A percentile compares a stretch with the other conserved stretches of the same genome.
These are phyloP conservation scores for Debaryomycetaceae sp. DNA, from an alignment of 1,139 yeast genomes.

Conservation along the genomic window DNA sequence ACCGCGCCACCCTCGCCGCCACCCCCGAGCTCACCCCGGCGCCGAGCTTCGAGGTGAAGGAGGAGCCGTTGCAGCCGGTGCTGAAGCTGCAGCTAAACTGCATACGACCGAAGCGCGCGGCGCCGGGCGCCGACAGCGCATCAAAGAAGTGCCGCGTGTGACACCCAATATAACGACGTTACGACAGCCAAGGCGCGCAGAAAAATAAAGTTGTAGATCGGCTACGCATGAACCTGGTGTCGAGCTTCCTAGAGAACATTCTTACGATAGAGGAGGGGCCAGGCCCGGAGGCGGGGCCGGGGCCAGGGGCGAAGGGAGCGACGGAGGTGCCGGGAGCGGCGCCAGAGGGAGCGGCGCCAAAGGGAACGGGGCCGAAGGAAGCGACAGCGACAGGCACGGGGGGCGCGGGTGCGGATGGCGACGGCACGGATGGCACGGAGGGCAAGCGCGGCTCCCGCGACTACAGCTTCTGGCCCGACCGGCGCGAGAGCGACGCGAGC, in stretches of 20 bases:
- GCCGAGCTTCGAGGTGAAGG: slow-evolving; percentile 8
- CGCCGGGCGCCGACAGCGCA: too few species aligned
- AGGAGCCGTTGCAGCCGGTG: slow-evolving; percentile 3
- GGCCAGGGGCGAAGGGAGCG: slow-evolving; percentile 1
- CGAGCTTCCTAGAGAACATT: slow-evolving; percentile 25
- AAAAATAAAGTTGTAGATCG: slow-evolving; percentile 1
- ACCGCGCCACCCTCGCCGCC: slow-evolving; percentile 5
- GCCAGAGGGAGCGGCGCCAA: background rate
- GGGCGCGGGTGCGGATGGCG: slow-evolving; percentile 1
- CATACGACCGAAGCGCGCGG: too few species aligned
- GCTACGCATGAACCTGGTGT: slow-evolving; percentile 25
- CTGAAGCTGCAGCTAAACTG: slow-evolving; percentile 10
- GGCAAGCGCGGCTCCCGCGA: slow-evolving; percentile 5
- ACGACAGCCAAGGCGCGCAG: background rate
- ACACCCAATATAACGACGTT: slow-evolving; percentile 2
- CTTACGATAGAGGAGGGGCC: slow-evolving; percentile 17
- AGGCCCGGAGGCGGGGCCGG: slow-evolving; percentile 1
- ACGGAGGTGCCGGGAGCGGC: background rate
- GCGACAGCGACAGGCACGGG: background rate
- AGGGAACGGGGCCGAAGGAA: background rate
- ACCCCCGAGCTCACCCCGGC: slow-evolving; percentile 10
- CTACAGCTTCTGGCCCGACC: slow-evolving; percentile 5
- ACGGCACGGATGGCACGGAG: background rate
- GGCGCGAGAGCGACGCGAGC: slow-evolving; percentile 1
- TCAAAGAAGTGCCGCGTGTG: background rate